These are phyloP conservation scores for Cryptosporidium muris DNA, from an alignment of 169 alveolate species.

Conservation along the genomic window DNA sequence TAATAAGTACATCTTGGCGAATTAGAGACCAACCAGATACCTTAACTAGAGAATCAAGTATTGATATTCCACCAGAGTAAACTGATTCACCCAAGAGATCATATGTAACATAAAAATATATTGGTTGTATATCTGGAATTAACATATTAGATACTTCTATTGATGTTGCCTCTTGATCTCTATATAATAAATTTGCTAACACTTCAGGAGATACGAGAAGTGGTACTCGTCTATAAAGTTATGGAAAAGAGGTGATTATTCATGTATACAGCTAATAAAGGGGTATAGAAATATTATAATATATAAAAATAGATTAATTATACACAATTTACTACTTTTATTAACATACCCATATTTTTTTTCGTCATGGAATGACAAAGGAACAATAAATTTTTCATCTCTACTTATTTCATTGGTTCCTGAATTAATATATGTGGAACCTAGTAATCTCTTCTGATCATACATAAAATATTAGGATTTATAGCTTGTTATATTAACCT, in stretches of 20 bases:
- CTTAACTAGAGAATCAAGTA: conserved; percentile 16
- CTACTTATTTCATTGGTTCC: not conserved
- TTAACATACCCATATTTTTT: conserved; percentile 51
- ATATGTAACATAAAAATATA: conserved; percentile 3
- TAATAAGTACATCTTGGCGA: conserved; percentile 47
- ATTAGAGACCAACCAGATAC: conserved; percentile 30
- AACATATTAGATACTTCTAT: conserved; percentile 2
- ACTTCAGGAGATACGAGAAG: conserved; percentile 11
- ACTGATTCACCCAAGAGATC: not conserved
- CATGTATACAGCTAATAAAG: too few species aligned
- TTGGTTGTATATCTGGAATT: not conserved
- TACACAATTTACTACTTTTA: not conserved
- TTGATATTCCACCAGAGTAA: conserved; percentile 9
- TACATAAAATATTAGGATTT: not conserved
- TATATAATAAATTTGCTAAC: not conserved
- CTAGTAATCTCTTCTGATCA: conserved; percentile 9
- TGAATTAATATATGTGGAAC: not conserved
- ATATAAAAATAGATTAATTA: not conserved
- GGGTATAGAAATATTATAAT: too few species aligned
- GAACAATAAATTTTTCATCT: conserved; percentile 23
- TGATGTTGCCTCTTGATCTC: not conserved
- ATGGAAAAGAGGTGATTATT: not conserved
- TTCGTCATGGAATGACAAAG: conserved; percentile 53
- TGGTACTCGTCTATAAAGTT: not conserved
- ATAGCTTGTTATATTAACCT: not conserved